These are phyloP conservation scores for Alternaria brassicae DNA, from an alignment of 2,329 filamentous ascomycete species.

Conservation along the genomic window DNA sequence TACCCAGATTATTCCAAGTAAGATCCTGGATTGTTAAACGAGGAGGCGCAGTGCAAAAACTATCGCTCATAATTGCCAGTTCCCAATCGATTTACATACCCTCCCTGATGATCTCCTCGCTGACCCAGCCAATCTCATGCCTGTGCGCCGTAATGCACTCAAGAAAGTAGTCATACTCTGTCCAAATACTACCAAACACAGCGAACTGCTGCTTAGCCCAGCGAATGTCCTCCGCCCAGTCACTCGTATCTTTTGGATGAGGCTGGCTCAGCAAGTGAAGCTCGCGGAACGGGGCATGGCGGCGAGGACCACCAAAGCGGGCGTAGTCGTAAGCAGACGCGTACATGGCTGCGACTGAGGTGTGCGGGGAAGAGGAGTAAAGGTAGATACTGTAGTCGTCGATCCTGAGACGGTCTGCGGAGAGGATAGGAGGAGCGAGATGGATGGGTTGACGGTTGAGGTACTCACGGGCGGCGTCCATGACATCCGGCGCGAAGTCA, in stretches of 20 bases:
- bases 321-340: conserved; percentile 20
- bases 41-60: accelerated
- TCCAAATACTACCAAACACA: conserved; percentile 34
- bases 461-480: conserved; percentile 12
- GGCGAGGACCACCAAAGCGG: conserved; percentile 31
- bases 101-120: conserved; percentile 24
- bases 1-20: not conserved
- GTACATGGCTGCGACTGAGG: conserved; percentile 19
- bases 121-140: conserved; percentile 32
- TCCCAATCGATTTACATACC: not conserved
- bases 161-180: conserved; percentile 36
- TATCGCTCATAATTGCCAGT: accelerated
- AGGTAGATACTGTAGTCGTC: conserved; percentile 23
- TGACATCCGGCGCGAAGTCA: conserved; percentile 9
- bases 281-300: conserved; percentile 32
- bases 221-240: conserved; percentile 45
- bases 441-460: conserved; percentile 8
- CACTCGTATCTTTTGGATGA: conserved; percentile 20
- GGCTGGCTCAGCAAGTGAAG: conserved; percentile 35
- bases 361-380: conserved; percentile 22
- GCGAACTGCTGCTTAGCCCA: conserved; percentile 42
- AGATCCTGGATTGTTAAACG: not conserved
- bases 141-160: conserved; percentile 32
- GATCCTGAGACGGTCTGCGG: conserved; percentile 27
- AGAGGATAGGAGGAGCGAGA: conserved; percentile 27